Conservation (phyloP, 768 basidiomycete species). For the Termitomyces sp. region DNA sequence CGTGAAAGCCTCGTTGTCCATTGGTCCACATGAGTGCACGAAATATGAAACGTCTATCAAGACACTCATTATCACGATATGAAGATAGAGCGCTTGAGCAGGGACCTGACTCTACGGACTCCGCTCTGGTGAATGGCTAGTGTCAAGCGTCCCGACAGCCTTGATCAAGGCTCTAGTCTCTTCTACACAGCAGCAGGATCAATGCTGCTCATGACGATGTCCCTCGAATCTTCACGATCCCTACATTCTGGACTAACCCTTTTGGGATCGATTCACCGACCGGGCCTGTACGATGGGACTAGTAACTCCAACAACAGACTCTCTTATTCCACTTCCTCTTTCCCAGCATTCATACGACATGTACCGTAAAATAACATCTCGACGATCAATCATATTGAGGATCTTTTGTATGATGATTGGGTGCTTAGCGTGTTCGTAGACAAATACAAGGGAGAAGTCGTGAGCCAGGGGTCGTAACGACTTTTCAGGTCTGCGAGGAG, state of each 20-base stretch:
- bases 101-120: conserved; percentile 77
- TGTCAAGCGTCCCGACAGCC: conserved; percentile 98
- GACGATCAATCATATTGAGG: conserved; percentile 85
- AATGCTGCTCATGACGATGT: conserved; percentile 88
- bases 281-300: conserved; percentile 56
- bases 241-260: conserved; percentile 51
- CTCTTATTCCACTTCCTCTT: conserved; percentile 95
- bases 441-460: conserved; percentile 89
- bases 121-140: conserved; percentile 79
- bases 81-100: not conserved
- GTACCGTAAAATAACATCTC: conserved; percentile 87
- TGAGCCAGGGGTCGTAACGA: conserved; percentile 92
- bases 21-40: conserved; percentile 85
- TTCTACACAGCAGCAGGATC: conserved; percentile 76
- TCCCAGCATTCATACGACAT: conserved; percentile 93
- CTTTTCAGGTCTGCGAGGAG: conserved; percentile 81
- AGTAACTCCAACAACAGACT: conserved; percentile 91
- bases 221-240: conserved; percentile 81
- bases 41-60: conserved; percentile 80
- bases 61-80: not conserved
- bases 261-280: conserved; percentile 91
- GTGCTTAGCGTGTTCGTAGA: conserved; percentile 91
- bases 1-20: conserved; percentile 95
- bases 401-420: conserved; percentile 93
- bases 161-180: conserved; percentile 19